Conservation (phyloP, 345 rosid genomes). For the Arabis hirsuta region DNA sequence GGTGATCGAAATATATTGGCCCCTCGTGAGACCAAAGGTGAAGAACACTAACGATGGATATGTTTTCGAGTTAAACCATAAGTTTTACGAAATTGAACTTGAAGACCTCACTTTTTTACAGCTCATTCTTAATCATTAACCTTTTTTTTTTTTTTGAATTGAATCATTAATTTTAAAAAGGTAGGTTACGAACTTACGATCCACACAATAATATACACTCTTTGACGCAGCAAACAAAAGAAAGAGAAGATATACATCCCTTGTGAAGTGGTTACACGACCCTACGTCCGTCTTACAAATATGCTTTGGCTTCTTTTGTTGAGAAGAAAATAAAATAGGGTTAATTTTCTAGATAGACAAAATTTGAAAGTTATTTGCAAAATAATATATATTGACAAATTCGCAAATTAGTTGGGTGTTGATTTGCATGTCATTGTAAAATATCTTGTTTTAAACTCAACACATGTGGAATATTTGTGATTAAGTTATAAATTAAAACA, state of each 20-base stretch:
- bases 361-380: too few species aligned
- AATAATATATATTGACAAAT: too few species aligned
- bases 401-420: too few species aligned
- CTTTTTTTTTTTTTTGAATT: too few species aligned
- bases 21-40: constrained; percentile 41
- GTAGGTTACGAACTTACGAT: constrained; percentile 7
- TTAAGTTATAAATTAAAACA: background rate
- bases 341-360: background rate
- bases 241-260: background rate
- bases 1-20: constrained; percentile 27
- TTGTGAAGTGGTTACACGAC: constrained; percentile 8
- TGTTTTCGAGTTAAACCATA: constrained; percentile 19
- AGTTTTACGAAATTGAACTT: constrained; percentile 19
- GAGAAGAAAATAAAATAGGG: background rate
- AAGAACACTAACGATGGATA: constrained; percentile 7
- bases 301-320: constrained; percentile 7
- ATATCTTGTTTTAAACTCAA: too few species aligned
- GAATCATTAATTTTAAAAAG: background rate
- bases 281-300: constrained; percentile 30
- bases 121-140: constrained; percentile 28
- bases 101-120: constrained; percentile 31
- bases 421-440: too few species aligned
- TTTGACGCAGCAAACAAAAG: constrained; percentile 8
- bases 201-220: constrained; percentile 12
- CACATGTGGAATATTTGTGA: background rate